phyloP scores from a whole-genome alignment of 2,329 filamentous ascomycete genomes.

The Neofusicoccum ribis region DNA sequence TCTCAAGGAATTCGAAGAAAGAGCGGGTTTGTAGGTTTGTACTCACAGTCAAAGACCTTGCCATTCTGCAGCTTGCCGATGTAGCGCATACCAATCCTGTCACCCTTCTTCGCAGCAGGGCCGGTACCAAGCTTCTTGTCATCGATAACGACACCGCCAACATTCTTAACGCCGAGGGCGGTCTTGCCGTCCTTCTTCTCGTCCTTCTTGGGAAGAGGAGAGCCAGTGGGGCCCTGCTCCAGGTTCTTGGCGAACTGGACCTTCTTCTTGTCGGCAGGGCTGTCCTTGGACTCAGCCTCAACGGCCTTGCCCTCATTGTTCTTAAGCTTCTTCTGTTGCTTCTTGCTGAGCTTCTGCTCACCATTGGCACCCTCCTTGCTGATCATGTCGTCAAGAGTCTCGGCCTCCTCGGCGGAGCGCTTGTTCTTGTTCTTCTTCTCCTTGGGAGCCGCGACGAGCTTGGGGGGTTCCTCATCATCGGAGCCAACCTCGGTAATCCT shows the following conservation, averaged over 20 bases:
- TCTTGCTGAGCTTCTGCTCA: conserved; percentile 84
- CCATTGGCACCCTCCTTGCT: conserved; percentile 62
- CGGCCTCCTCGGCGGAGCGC: conserved; percentile 72
- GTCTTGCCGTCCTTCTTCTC: conserved; percentile 43
- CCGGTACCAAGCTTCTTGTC: conserved; percentile 92
- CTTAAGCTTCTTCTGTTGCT: conserved; percentile 97
- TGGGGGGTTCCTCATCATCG: conserved; percentile 68
- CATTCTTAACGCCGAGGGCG: conserved; percentile 69
- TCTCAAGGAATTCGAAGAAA: neutral
- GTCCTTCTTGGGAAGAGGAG: conserved; percentile 46
- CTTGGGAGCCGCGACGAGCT: conserved; percentile 48
- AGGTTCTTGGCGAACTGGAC: conserved; percentile 99
- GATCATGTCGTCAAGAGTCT: conserved; percentile 78
- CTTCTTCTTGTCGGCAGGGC: conserved; percentile 75
- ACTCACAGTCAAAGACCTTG: conserved; percentile 91
- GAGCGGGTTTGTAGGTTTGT: conserved; percentile 26
- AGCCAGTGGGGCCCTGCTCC: conserved; percentile 84
- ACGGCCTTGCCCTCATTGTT: conserved; percentile 95
- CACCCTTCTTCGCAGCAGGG: conserved; percentile 82
- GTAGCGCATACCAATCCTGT: conserved; percentile 91
- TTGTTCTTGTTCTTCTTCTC: conserved; percentile 85
- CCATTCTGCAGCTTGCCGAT: conserved; percentile 92
- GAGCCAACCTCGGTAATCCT: conserved; percentile 81
- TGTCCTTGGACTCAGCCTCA: conserved; percentile 47
- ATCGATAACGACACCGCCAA: conserved; percentile 88